Evolutionary conservation across 1,139 yeast genomes (phyloP), one percentile per base, ranked within the genome.

Genomic region (Kodamaea sp.): DNA sequence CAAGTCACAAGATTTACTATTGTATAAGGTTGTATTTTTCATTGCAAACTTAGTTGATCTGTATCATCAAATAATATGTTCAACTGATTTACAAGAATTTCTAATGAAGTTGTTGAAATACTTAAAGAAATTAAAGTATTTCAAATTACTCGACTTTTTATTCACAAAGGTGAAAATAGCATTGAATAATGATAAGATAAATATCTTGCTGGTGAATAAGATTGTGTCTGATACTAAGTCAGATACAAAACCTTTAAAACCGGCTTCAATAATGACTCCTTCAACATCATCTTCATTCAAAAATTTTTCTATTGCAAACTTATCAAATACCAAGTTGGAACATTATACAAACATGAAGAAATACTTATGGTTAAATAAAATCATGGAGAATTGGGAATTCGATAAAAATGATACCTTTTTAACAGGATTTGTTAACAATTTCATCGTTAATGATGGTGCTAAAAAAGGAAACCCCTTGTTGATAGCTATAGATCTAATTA

Each of bases 281-380:
- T 28, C 20, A 22, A 31, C 27, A 1, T 15, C 42, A 6, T 23
- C 28, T 24, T 39, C 47, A 2, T 40, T 40, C 36, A 45, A 43
- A 25, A 42, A 39, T 24, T 40, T 37, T 28, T 36, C 42, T 2
- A 38, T 41, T 1, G 31, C 41, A 8, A 43, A 36, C 30, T 35
- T 46, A 26, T 23, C 44, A 8, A 33, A 34, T 2, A 35, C 35
- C 6, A 36, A 39, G 22, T 29, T 34, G 7, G 38, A 39, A 6
- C 32, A 34, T 31, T 44, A 34, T 32, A 35, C 37, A 11, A 30
- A 46, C 12, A 40, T 63, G 40, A 65, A 63, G 46, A 60, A 57
- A 34, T 62, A 57, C 36, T 50, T 61, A 31, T 67, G 67, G 67
- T 50, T 66, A 36, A 53, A 59, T 39, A 39, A 49, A 8, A 46